Conservation (phyloP, 208 protist species). For the Leishmania amazonensis region DNA sequence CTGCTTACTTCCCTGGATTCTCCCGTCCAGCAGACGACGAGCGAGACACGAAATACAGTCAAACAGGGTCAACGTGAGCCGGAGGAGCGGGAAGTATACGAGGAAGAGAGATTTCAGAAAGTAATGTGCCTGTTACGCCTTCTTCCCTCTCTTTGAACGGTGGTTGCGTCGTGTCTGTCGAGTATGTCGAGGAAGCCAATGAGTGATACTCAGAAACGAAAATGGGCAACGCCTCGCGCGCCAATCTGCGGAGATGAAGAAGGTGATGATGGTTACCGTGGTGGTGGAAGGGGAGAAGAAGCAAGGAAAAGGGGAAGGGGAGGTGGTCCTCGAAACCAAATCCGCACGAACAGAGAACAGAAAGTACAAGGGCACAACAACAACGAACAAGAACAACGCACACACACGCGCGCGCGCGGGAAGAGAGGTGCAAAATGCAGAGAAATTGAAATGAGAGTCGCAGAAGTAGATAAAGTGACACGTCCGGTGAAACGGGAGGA, state of each 20-base stretch:
- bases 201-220: neutral
- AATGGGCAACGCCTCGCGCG: neutral
- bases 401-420: neutral
- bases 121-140: neutral
- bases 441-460: neutral
- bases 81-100: conserved; percentile 11
- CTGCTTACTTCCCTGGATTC: neutral
- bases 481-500: neutral
- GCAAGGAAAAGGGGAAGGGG: neutral
- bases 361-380: neutral
- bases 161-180: neutral
- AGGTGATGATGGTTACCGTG: too few species aligned
- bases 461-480: neutral
- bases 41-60: conserved; percentile 13
- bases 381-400: neutral
- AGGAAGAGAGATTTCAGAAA: neutral
- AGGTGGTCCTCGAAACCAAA: neutral
- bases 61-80: conserved; percentile 7
- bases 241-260: neutral
- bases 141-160: neutral
- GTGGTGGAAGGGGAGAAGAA: neutral
- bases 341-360: neutral
- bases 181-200: neutral
- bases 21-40: neutral
- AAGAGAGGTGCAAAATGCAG: neutral